These are phyloP conservation scores for Crithidia acanthocephali DNA, from an alignment of 208 protist genomes.

Conservation along the genomic window DNA sequence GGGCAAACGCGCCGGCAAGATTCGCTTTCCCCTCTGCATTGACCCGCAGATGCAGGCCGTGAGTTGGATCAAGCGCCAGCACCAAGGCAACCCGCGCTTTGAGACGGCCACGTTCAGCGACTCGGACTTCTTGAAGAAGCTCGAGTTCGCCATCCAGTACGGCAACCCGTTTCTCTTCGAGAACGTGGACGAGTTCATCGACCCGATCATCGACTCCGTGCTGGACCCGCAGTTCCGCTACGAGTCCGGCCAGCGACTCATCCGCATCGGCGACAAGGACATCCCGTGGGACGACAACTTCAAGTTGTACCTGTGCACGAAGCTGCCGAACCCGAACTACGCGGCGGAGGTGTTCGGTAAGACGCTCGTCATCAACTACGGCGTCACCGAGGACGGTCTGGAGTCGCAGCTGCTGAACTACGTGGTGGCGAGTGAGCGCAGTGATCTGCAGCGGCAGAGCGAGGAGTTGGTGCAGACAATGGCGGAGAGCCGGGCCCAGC, in stretches of 20 bases:
- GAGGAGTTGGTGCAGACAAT: constrained; percentile 97
- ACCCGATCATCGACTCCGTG: constrained; percentile 98
- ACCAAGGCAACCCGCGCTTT: constrained; percentile 91
- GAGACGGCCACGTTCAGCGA: constrained; percentile 97
- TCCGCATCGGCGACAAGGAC: constrained; percentile 96
- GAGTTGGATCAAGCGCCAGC: constrained; percentile 98
- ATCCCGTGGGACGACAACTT: constrained; percentile 99
- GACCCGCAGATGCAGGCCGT: constrained; percentile 99
- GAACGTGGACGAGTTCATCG: constrained; percentile 98
- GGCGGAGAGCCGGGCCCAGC: constrained; percentile 95
- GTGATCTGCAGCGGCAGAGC: constrained; percentile 96
- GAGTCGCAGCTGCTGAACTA: constrained; percentile 99
- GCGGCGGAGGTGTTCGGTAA: constrained; percentile 98
- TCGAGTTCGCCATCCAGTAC: constrained; percentile 98
- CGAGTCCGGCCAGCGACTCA: constrained; percentile 84
- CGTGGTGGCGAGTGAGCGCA: constrained; percentile 97
- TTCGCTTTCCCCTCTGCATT: constrained; percentile 98
- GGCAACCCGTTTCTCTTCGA: constrained; percentile 99
- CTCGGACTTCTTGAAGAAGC: constrained; percentile 96
- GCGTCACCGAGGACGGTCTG: constrained; percentile 97
- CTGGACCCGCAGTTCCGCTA: constrained; percentile 97
- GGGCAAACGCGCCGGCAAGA: constrained; percentile 79
- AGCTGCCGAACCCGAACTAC: constrained; percentile 99
- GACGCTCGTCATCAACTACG: constrained; percentile 99
- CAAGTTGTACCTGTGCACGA: constrained; percentile 98